These are phyloP conservation scores for Metschnikowia lochheadii DNA, from an alignment of 805 yeast species.

Conservation along the genomic window DNA sequence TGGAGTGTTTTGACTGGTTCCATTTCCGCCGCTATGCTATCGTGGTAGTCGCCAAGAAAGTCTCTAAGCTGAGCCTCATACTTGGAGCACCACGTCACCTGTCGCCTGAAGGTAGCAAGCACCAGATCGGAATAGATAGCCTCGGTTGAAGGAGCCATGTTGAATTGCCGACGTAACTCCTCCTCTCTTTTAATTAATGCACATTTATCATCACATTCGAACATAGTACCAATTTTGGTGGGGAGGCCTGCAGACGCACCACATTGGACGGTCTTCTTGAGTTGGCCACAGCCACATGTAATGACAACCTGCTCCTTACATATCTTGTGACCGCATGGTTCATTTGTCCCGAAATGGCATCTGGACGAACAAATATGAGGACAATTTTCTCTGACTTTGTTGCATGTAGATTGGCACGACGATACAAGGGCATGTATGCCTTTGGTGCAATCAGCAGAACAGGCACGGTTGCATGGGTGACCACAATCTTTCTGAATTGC, in stretches of 20 bases:
- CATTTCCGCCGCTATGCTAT: conserved; percentile 16
- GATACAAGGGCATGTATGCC: conserved; percentile 47
- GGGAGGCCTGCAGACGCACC: conserved; percentile 41
- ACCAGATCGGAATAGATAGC: conserved; percentile 42
- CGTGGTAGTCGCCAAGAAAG: conserved; percentile 41
- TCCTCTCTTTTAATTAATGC: conserved; percentile 54
- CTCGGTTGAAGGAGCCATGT: conserved; percentile 16
- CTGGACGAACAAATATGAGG: conserved; percentile 60
- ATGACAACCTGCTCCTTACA: conserved; percentile 52
- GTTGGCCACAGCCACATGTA: conserved; percentile 63
- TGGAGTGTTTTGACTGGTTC: conserved; percentile 40
- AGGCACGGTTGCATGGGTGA: conserved; percentile 48
- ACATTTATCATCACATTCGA: conserved; percentile 74
- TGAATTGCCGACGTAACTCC: conserved; percentile 60
- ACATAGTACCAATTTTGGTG: conserved; percentile 31
- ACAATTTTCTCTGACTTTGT: conserved; percentile 48
- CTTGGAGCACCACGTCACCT: conserved; percentile 62
- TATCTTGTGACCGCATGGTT: conserved; percentile 46
- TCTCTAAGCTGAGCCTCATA: conserved; percentile 52
- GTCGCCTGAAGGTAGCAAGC: conserved; percentile 47
- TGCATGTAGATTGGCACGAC: conserved; percentile 58
- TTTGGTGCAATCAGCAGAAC: conserved; percentile 62
- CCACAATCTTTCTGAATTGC: conserved; percentile 34
- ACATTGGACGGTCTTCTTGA: conserved; percentile 48
- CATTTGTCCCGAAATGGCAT: conserved; percentile 56